A percentile compares a stretch with the other conserved stretches of the same genome.
Conservation (phyloP, 768 basidiomycete genomes). For the Chalciporus chontae region DNA sequence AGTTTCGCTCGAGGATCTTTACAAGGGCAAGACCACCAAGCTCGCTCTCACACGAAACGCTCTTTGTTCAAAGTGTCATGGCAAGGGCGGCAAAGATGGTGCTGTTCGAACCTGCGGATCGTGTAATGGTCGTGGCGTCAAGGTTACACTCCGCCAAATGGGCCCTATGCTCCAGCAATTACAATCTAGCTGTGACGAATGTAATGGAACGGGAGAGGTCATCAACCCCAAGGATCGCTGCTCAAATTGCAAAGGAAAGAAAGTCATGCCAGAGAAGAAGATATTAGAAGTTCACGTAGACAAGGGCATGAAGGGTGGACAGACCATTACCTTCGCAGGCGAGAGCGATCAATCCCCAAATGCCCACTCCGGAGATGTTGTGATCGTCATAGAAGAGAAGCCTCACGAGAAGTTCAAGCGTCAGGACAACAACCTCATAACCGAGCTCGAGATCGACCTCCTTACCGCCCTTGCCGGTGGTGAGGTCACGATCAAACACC, state of each 20-base stretch:
- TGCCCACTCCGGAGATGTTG: constrained; percentile 88
- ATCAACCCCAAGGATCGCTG: constrained; percentile 94
- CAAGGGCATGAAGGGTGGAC: constrained; percentile 95
- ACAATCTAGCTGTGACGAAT: constrained; percentile 92
- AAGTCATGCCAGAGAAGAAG: constrained; percentile 91
- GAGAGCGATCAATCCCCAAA: constrained; percentile 92
- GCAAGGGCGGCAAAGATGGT: constrained; percentile 97
- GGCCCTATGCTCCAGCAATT: constrained; percentile 99
- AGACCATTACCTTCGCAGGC: constrained; percentile 83
- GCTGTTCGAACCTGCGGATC: constrained; percentile 75
- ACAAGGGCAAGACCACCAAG: constrained; percentile 98
- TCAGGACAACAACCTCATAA: constrained; percentile 82
- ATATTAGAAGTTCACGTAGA: constrained; percentile 97
- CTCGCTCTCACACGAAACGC: constrained; percentile 94
- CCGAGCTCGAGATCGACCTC: constrained; percentile 87
- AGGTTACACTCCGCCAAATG: constrained; percentile 91
- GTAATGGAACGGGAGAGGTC: constrained; percentile 89
- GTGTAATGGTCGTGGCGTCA: constrained; percentile 90
- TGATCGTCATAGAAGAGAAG: constrained; percentile 93
- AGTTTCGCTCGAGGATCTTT: constrained; percentile 96
- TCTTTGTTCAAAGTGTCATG: constrained; percentile 90
- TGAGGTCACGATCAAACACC: constrained; percentile 82
- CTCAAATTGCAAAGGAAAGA: constrained; percentile 91
- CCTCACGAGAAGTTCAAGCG: constrained; percentile 86
- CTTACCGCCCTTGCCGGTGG: constrained; percentile 93